phyloP scores from a whole-genome alignment of 2,329 filamentous ascomycete genomes.

The Hypoxylon sp. region DNA sequence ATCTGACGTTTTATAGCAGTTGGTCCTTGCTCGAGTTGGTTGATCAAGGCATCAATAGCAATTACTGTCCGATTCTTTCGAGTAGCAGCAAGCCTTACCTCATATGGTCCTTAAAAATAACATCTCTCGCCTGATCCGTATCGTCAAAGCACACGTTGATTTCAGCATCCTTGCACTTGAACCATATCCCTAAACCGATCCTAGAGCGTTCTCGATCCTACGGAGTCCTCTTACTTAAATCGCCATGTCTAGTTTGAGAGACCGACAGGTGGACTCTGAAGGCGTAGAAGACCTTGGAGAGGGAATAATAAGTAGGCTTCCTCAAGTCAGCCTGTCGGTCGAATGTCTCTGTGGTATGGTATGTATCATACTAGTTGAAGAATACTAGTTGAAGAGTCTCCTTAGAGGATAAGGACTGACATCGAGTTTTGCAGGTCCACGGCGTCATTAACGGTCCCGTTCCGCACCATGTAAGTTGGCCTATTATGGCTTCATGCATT shows the following conservation, averaged over 20 bases:
- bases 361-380: conserved; percentile 6
- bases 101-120: neutral
- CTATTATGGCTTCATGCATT: neutral
- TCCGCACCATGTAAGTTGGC: conserved; percentile 25
- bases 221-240: neutral
- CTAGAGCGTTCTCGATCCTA: neutral
- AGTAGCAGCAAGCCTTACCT: neutral
- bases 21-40: neutral
- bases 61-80: neutral
- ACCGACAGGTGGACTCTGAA: neutral
- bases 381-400: neutral
- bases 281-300: neutral
- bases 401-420: conserved; percentile 8
- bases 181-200: neutral
- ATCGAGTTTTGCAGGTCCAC: conserved; percentile 9
- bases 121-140: neutral
- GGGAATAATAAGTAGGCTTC: neutral
- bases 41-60: neutral
- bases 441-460: conserved; percentile 3
- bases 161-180: neutral
- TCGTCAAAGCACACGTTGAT: neutral
- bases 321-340: conserved; percentile 1
- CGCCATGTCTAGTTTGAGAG: neutral
- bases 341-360: conserved; percentile 33
- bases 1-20: neutral